phyloP scores from a whole-genome alignment of 2,329 filamentous ascomycete species.

The Akanthomyces dipterigenus region DNA sequence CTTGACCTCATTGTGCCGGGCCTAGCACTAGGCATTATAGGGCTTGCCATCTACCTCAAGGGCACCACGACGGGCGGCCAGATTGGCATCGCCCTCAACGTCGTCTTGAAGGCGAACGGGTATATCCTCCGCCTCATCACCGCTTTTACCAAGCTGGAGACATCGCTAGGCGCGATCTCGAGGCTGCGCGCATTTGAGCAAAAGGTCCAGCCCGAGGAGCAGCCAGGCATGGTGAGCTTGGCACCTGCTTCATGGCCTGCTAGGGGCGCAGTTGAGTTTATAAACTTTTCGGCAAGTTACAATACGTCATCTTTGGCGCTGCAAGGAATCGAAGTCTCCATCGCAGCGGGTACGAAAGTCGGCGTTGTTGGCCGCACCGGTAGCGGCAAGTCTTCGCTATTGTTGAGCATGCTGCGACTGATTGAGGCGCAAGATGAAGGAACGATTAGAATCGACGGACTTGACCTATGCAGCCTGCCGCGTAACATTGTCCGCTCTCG shows the following conservation, averaged over 20 bases:
- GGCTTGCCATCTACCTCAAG: not conserved
- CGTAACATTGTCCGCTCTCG: slow-evolving; percentile 33
- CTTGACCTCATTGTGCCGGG: slow-evolving; percentile 33
- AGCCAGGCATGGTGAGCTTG: not conserved
- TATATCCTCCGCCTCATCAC: not conserved
- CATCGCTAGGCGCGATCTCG: slow-evolving; percentile 19
- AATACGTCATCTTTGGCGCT: slow-evolving; percentile 21
- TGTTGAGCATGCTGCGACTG: slow-evolving; percentile 38
- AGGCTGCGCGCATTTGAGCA: slow-evolving; percentile 18
- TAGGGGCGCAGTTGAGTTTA: no score
- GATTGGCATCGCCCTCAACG: not conserved
- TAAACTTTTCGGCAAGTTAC: no score
- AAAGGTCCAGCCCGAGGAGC: slow-evolving; percentile 16
- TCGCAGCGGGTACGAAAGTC: slow-evolving; percentile 37
- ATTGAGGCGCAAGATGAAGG: slow-evolving; percentile 30
- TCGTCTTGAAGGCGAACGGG: not conserved
- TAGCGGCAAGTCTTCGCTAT: slow-evolving; percentile 42
- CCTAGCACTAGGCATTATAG: not conserved
- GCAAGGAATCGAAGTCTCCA: slow-evolving; percentile 36
- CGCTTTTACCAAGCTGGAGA: slow-evolving; percentile 17
- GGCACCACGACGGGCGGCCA: not conserved
- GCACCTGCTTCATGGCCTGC: slow-evolving; percentile 16
- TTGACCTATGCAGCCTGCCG: slow-evolving; percentile 17
- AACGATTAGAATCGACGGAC: slow-evolving; percentile 1
- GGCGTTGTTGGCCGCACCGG: slow-evolving; percentile 42